phyloP scores from a whole-genome alignment of 1,284 basidiomycete species.

The Cryptococcus sp. region DNA sequence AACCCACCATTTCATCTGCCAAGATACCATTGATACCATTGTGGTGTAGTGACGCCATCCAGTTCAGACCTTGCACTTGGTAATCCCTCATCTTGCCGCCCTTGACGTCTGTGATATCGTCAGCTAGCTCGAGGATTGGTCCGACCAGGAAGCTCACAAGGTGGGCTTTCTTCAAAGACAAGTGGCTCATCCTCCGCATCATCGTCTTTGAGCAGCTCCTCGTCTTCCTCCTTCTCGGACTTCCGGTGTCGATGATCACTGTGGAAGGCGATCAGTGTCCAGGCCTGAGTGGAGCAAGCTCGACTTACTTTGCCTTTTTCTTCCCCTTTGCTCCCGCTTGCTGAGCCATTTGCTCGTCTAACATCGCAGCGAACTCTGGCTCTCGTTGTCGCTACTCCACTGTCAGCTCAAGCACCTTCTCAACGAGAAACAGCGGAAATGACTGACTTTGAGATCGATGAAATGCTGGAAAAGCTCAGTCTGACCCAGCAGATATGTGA shows the following conservation, averaged over 20 bases:
- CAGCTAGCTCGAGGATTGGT: not conserved
- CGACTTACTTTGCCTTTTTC: constrained; percentile 66
- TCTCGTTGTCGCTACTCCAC: constrained; percentile 74
- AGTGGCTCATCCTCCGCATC: constrained; percentile 80
- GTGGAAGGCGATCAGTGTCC: not conserved
- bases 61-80: constrained; percentile 94
- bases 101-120: constrained; percentile 65
- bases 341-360: constrained; percentile 64
- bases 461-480: constrained; percentile 96
- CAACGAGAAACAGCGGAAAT: constrained; percentile 2
- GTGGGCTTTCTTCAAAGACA: constrained; percentile 88
- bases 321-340: constrained; percentile 77
- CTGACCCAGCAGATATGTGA: constrained; percentile 90
- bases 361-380: constrained; percentile 86
- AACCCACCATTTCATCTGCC: constrained; percentile 85
- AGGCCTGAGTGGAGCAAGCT: too few relatives aligned
- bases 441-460: constrained; percentile 81
- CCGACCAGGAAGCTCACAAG: constrained; percentile 63
- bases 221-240: constrained; percentile 97
- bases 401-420: not conserved
- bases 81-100: constrained; percentile 88
- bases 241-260: constrained; percentile 83
- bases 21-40: constrained; percentile 92
- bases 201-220: constrained; percentile 85
- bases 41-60: constrained; percentile 92